Percentiles rank a stretch among this genome's conserved stretches.
Evolutionary conservation across 805 yeast genomes (phyloP).

Genomic region (Clavispora fructus): DNA sequence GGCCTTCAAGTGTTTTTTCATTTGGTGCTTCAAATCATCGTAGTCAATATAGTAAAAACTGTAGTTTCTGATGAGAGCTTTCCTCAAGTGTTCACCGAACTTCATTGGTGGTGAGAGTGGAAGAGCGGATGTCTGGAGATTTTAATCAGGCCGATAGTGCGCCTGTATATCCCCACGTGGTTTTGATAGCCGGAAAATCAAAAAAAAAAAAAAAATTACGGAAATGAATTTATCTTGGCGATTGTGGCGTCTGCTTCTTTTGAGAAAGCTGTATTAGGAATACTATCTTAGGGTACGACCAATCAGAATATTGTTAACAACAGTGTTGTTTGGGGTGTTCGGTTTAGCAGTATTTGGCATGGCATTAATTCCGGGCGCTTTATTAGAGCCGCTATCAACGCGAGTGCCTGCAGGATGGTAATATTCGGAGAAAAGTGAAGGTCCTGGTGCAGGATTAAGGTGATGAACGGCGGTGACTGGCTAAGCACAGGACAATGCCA

Average conservation of each 20-base stretch:
- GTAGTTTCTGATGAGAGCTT: constrained; percentile 85
- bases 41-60: constrained; percentile 86
- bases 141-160: not conserved
- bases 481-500: too few species aligned
- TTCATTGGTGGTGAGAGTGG: constrained; percentile 50
- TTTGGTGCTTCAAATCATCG: constrained; percentile 80
- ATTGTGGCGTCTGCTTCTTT: too few species aligned
- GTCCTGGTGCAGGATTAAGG: not conserved
- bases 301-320: too few species aligned
- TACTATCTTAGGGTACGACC: too few species aligned
- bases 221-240: not conserved
- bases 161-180: not conserved
- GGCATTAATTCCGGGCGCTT: not conserved
- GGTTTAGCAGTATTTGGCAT: too few species aligned
- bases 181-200: not conserved
- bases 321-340: too few species aligned
- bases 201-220: not conserved
- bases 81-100: constrained; percentile 90
- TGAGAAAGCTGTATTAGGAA: too few species aligned
- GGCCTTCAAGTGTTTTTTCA: constrained; percentile 62
- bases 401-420: not conserved
- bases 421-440: not conserved
- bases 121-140: not conserved
- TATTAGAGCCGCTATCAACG: not conserved
- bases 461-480: not conserved